Conservation (phyloP, 257 asterid genomes). For the Ehretia macrophylla region DNA sequence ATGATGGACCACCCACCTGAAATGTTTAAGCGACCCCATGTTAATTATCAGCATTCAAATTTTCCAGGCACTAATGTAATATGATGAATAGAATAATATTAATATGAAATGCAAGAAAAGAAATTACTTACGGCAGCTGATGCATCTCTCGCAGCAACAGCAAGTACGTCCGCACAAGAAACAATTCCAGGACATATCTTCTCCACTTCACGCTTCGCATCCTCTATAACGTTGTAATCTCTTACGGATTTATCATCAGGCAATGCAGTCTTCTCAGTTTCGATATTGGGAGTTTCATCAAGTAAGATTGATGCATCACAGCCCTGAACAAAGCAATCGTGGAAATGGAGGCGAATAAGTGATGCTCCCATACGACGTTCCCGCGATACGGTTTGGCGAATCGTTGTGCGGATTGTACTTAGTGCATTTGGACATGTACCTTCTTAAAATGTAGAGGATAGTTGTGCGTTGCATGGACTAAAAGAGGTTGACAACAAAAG, state of each 20-base stretch:
- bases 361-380: constrained; percentile 16
- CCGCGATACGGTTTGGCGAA: background rate
- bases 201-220: constrained; percentile 37
- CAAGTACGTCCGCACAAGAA: constrained; percentile 43
- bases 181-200: constrained; percentile 37
- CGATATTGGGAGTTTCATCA: constrained; percentile 28
- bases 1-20: constrained; percentile 46
- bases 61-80: no score
- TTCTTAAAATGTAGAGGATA: background rate
- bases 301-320: constrained; percentile 38
- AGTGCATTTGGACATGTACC: background rate
- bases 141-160: constrained; percentile 45
- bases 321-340: constrained; percentile 16
- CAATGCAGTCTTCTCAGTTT: constrained; percentile 30
- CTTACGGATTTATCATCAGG: constrained; percentile 30
- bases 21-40: background rate
- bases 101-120: no score
- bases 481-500: background rate
- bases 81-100: no score
- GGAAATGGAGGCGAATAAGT: constrained; percentile 12
- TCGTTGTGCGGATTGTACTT: background rate
- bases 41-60: no score
- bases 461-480: background rate
- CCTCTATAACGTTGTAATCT: constrained; percentile 38
- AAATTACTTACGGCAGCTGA: constrained; percentile 32